A percentile compares a stretch with the other conserved stretches of the same genome.
These are phyloP conservation scores for Aspergillus sclerotialis DNA, from an alignment of 2,329 filamentous ascomycete species.

Conservation along the genomic window DNA sequence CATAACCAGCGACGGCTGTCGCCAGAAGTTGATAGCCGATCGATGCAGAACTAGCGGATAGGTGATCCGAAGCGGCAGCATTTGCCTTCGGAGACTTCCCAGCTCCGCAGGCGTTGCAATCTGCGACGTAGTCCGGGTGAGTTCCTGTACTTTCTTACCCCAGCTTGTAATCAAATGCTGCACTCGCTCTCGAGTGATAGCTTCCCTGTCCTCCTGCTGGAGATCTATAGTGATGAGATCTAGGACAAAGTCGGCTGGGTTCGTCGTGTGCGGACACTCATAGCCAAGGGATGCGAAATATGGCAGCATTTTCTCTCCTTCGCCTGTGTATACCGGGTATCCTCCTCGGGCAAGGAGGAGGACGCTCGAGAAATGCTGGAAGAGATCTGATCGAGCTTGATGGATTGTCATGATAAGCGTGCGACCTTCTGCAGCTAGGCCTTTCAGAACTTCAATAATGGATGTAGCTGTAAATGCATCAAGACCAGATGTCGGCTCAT, in stretches of 20 bases:
- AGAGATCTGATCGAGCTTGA: slow-evolving; percentile 67
- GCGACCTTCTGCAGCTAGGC: slow-evolving; percentile 64
- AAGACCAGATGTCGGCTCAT: slow-evolving; percentile 69
- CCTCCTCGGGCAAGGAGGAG: slow-evolving; percentile 65
- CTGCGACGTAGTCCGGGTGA: slow-evolving; percentile 26
- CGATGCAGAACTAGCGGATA: slow-evolving; percentile 63
- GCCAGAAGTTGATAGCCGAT: slow-evolving; percentile 61
- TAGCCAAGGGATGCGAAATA: slow-evolving; percentile 58
- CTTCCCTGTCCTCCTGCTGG: slow-evolving; percentile 58
- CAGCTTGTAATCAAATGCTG: slow-evolving; percentile 55
- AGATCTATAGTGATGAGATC: slow-evolving; percentile 72
- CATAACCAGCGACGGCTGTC: slow-evolving; percentile 58
- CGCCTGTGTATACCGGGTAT: slow-evolving; percentile 59
- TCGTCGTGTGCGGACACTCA: slow-evolving; percentile 61
- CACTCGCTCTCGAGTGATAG: slow-evolving; percentile 57
- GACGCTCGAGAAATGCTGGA: slow-evolving; percentile 64
- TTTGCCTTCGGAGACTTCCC: slow-evolving; percentile 59
- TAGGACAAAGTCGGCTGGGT: slow-evolving; percentile 70
- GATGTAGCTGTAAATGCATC: slow-evolving; percentile 73
- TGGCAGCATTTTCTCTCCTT: slow-evolving; percentile 55
- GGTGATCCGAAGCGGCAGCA: slow-evolving; percentile 54
- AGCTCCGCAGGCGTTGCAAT: slow-evolving; percentile 65
- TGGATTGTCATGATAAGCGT: slow-evolving; percentile 73
- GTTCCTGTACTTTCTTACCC: slow-evolving; percentile 24
- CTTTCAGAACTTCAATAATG: slow-evolving; percentile 66